Percentiles rank a stretch among this genome's conserved stretches.
phyloP scores from a whole-genome alignment of 2,329 filamentous ascomycete genomes.

The Diaporthe ampelina region DNA sequence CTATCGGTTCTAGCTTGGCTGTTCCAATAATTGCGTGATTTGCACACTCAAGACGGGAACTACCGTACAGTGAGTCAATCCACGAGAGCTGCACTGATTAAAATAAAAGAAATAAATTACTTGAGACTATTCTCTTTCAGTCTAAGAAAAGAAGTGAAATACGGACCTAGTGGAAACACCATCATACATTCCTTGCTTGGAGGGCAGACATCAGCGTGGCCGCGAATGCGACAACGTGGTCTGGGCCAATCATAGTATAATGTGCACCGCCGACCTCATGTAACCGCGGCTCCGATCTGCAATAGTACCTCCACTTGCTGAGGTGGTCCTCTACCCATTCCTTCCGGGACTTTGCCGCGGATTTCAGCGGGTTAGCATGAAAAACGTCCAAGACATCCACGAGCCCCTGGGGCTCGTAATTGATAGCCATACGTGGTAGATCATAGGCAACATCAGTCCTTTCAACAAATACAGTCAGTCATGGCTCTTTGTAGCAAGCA shows the following conservation, averaged over 20 bases:
- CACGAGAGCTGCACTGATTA: no score
- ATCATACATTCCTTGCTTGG: no score
- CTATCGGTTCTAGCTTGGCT: no score
- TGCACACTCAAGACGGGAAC: no score
- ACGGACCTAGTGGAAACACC: no score
- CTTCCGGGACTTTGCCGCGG: neutral
- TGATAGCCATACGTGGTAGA: neutral
- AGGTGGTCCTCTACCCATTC: neutral
- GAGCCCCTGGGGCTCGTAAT: constrained; percentile 1
- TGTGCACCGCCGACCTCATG: constrained; percentile 18
- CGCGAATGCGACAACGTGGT: neutral
- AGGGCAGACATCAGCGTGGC: no score
- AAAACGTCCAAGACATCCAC: constrained; percentile 10
- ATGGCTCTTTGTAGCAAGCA: neutral
- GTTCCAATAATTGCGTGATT: no score
- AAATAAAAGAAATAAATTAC: no score
- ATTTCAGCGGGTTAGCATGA: constrained; percentile 2
- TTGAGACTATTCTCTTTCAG: no score
- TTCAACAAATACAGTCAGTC: neutral
- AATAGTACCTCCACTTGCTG: neutral
- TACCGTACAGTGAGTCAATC: no score
- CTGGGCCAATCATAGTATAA: constrained; percentile 23
- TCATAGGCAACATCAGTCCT: constrained; percentile 12
- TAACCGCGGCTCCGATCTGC: neutral
- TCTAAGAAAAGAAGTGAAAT: no score